A percentile compares a stretch with the other conserved stretches of the same genome.
Conservation (phyloP, 164 flowering plant species). For the Vitis labrusca region DNA sequence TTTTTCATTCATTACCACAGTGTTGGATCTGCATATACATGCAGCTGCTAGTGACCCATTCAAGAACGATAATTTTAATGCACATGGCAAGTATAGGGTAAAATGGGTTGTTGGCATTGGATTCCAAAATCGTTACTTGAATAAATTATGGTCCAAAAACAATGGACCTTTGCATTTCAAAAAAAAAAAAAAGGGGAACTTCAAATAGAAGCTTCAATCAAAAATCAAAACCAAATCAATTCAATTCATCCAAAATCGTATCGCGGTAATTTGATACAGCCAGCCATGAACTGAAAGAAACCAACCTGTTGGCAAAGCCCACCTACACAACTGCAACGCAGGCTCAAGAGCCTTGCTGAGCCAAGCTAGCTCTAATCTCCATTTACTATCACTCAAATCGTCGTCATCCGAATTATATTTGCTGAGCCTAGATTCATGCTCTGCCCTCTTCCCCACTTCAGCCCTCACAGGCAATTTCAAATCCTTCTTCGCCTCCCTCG, state of each 20-base stretch:
- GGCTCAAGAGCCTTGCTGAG: constrained; percentile 88
- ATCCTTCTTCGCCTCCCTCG: constrained; percentile 22
- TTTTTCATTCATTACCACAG: no score
- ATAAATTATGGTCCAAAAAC: not conserved
- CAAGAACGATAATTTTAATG: no score
- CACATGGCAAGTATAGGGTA: no score
- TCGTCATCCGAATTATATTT: constrained; percentile 50
- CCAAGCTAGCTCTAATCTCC: constrained; percentile 85
- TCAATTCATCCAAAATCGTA: not conserved
- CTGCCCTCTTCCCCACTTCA: constrained; percentile 11
- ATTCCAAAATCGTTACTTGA: not conserved
- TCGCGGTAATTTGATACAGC: not conserved
- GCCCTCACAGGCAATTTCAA: constrained; percentile 15
- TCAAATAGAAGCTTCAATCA: not conserved
- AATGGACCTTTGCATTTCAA: not conserved
- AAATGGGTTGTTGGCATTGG: no score
- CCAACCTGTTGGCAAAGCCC: constrained; percentile 84
- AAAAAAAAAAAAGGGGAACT: no score
- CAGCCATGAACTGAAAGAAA: not conserved
- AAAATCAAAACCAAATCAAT: constrained; percentile 3
- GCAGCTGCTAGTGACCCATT: no score
- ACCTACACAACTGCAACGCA: constrained; percentile 68
- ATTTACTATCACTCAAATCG: constrained; percentile 47
- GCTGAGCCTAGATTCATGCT: constrained; percentile 13
- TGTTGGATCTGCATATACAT: no score